Evolutionary conservation across 768 basidiomycete species (phyloP).

Genomic region (Lactifluus pinguis): DNA sequence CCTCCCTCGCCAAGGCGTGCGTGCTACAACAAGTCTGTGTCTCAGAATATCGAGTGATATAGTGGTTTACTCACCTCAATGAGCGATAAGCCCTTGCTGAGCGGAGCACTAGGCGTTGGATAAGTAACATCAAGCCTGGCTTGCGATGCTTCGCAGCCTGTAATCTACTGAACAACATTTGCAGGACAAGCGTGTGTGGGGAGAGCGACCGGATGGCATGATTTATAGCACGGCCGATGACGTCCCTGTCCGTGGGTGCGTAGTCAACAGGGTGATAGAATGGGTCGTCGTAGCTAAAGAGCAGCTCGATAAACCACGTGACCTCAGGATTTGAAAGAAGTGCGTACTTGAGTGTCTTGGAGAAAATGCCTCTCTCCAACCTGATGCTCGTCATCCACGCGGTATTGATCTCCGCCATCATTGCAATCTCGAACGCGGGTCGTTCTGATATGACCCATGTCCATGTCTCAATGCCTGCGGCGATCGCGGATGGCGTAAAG

Average conservation of each 20-base stretch:
- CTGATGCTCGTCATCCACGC: conserved; percentile 83
- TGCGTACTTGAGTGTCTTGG: conserved; percentile 67
- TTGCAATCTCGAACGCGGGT: conserved; percentile 67
- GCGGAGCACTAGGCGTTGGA: conserved; percentile 78
- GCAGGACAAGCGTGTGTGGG: conserved; percentile 77
- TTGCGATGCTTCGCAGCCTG: conserved; percentile 89
- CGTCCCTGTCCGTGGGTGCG: conserved; percentile 80
- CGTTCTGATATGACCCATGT: conserved; percentile 90
- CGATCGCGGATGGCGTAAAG: conserved; percentile 77
- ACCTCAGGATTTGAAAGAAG: neutral
- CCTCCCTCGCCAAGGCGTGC: conserved; percentile 85
- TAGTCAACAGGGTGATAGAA: conserved; percentile 82
- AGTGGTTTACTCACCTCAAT: conserved; percentile 52
- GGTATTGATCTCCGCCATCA: conserved; percentile 79
- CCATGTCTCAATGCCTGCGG: conserved; percentile 90
- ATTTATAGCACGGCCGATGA: conserved; percentile 61
- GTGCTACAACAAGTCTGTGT: conserved; percentile 42
- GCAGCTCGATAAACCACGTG: conserved; percentile 5
- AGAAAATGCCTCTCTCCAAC: conserved; percentile 77
- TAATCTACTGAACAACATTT: conserved; percentile 84
- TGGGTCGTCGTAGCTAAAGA: conserved; percentile 74
- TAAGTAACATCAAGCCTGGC: conserved; percentile 74
- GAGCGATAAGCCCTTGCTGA: conserved; percentile 58
- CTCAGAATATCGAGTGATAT: neutral
- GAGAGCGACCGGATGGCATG: conserved; percentile 68